Evolutionary conservation across 306 rosid species (phyloP).

Genomic region (Prunus kanzakura): DNA sequence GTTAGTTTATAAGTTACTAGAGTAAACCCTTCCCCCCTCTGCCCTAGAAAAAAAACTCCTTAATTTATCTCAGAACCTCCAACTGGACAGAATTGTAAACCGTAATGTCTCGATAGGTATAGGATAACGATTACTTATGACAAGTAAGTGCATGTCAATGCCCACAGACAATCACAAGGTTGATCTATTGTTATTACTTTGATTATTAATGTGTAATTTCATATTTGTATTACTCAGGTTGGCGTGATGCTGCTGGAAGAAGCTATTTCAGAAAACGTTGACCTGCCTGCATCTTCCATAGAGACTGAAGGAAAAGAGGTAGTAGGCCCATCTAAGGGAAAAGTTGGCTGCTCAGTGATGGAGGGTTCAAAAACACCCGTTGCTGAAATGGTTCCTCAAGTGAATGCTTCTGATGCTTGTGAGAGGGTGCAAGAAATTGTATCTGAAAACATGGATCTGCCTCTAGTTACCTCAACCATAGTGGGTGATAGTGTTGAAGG

Average conservation of each 20-base stretch:
- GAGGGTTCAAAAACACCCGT: slow-evolving; percentile 25
- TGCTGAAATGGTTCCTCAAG: slow-evolving; percentile 17
- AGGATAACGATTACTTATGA: background rate
- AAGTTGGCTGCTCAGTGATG: slow-evolving; percentile 7
- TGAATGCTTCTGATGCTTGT: slow-evolving; percentile 1
- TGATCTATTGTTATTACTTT: background rate
- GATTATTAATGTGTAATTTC: background rate
- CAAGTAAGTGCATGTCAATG: background rate
- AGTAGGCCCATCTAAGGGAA: slow-evolving; percentile 30
- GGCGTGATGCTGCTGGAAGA: background rate
- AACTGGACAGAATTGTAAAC: background rate
- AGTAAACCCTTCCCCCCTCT: background rate
- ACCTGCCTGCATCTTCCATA: background rate
- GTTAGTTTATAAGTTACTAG: background rate
- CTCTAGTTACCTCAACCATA: background rate
- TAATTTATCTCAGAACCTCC: background rate
- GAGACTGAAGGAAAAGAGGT: slow-evolving; percentile 25
- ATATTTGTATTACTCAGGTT: slow-evolving; percentile 14
- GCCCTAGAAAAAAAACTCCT: background rate
- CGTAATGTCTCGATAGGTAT: background rate
- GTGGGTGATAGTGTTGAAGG: background rate
- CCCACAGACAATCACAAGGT: background rate
- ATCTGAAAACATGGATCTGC: background rate
- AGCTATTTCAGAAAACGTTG: background rate
- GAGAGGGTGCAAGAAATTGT: slow-evolving; percentile 1